Evolutionary conservation across 2,329 filamentous ascomycete genomes (phyloP).

Genomic region (Ophiocordyceps camponoti-saundersi): DNA sequence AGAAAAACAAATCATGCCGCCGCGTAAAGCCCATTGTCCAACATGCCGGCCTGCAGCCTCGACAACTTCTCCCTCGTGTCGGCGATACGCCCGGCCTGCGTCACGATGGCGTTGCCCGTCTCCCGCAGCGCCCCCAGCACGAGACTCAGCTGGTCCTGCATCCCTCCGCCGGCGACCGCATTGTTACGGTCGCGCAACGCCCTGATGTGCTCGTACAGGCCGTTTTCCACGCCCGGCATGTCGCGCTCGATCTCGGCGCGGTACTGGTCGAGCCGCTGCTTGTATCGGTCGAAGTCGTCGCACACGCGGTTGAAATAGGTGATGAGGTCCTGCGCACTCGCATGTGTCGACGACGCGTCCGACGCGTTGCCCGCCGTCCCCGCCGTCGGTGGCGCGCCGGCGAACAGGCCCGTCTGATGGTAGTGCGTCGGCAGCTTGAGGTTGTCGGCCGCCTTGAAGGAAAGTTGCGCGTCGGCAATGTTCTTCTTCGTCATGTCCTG

Average conservation of each 20-base stretch:
- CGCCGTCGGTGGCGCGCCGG: slow-evolving; percentile 12
- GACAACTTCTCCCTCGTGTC: slow-evolving; percentile 24
- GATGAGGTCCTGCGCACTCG: slow-evolving; percentile 24
- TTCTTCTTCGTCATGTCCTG: slow-evolving; percentile 41
- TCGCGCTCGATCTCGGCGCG: slow-evolving; percentile 28
- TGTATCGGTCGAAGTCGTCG: slow-evolving; percentile 25
- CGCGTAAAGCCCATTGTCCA: slow-evolving; percentile 20
- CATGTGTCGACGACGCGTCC: slow-evolving; percentile 17
- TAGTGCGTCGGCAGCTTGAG: slow-evolving; percentile 49
- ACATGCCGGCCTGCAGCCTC: slow-evolving; percentile 21
- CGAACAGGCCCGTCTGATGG: slow-evolving; percentile 28
- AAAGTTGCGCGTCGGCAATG: slow-evolving; percentile 51
- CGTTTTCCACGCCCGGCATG: slow-evolving; percentile 29
- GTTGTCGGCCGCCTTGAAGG: slow-evolving; percentile 59
- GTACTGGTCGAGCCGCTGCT: slow-evolving; percentile 24
- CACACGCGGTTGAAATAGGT: slow-evolving; percentile 27
- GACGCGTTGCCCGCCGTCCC: slow-evolving; percentile 10
- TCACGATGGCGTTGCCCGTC: slow-evolving; percentile 22
- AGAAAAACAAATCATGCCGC: slow-evolving; percentile 7
- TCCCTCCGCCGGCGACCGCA: slow-evolving; percentile 8
- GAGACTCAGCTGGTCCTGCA: slow-evolving; percentile 21
- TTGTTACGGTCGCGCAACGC: slow-evolving; percentile 16
- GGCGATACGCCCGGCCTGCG: slow-evolving; percentile 23
- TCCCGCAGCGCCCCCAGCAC: slow-evolving; percentile 20
- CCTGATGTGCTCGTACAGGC: slow-evolving; percentile 25